Evolutionary conservation across 345 rosid species (phyloP), one percentile per base, ranked within the genome.

Genomic region (Erodium maritimum): DNA sequence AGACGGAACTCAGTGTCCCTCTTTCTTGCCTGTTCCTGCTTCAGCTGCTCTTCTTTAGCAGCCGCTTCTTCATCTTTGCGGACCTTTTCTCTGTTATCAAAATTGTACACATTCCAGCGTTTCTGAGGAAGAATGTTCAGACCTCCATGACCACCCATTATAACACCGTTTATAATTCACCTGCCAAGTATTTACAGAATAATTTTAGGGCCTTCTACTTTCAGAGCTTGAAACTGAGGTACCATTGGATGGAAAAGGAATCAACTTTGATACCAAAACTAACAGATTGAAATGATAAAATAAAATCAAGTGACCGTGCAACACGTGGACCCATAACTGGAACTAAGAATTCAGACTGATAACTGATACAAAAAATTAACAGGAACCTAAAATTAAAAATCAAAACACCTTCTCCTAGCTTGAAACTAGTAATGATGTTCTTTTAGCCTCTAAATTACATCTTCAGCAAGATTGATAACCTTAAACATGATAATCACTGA

Each of bases 131-230:
- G 90, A 56, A 89, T 93, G 59, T 93, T 93, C 51, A 93, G 75
- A 59, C 95, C 96, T 16, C 96, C 95, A 71, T 91, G 96, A 6
- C 98, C 96, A 59, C 99, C 99, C 99, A 89, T 91, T 54, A 19
- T 4, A 42, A 42, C 48, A 42, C 48, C 0, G 12, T 42, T 14
- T 42, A 42, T 16, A 42, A 42, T 42, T 10, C 48, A 42, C 14
- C 48, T 42, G 17, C 11, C 8, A 42, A 3, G 17, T 10, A 42
- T 42, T 42, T 14, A 42, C 48, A 42, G 0, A 3, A 16, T 29
- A 42, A 42, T 42, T 42, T 42, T 42, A 42, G 14, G 0, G 48
- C 14, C 14, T 42, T 42, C 17, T 14, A 42, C 48, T 7, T 7
- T 42, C 3, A 12, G 48, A 42, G 14, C 48, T 42, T 42, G 17